Evolutionary conservation across 306 rosid genomes (phyloP).

Genomic region (Quercus suber): DNA sequence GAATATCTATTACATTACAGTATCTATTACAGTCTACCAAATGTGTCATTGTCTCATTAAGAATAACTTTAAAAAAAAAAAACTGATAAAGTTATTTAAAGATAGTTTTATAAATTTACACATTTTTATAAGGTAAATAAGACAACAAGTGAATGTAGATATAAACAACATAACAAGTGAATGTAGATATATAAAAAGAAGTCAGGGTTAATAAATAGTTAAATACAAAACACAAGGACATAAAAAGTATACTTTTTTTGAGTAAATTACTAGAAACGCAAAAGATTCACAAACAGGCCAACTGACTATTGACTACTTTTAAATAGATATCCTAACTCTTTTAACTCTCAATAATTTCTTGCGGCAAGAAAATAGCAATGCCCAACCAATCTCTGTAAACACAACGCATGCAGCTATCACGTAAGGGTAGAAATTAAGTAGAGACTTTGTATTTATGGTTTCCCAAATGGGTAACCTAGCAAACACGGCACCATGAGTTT

Average conservation of each 20-base stretch:
- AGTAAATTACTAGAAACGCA: not conserved
- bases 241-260: not conserved
- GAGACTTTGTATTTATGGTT: not conserved
- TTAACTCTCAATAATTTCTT: not conserved
- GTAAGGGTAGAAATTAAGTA: not conserved
- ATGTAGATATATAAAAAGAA: not conserved
- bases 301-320: not conserved
- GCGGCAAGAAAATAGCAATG: not conserved
- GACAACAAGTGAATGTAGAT: not conserved
- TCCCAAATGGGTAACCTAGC: constrained; percentile 4
- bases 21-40: too few relatives aligned
- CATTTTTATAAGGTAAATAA: too few relatives aligned
- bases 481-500: not conserved
- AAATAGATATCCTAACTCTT: not conserved
- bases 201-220: not conserved
- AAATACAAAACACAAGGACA: not conserved
- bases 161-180: too few relatives aligned
- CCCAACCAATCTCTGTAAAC: not conserved
- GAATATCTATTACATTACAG: too few relatives aligned
- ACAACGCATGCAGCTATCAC: not conserved
- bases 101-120: too few relatives aligned
- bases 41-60: too few relatives aligned
- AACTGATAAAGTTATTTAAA: too few relatives aligned
- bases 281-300: not conserved
- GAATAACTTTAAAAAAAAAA: too few relatives aligned